Evolutionary conservation across 2,329 filamentous ascomycete genomes (phyloP).

Genomic region (Verticillium alfalfae): DNA sequence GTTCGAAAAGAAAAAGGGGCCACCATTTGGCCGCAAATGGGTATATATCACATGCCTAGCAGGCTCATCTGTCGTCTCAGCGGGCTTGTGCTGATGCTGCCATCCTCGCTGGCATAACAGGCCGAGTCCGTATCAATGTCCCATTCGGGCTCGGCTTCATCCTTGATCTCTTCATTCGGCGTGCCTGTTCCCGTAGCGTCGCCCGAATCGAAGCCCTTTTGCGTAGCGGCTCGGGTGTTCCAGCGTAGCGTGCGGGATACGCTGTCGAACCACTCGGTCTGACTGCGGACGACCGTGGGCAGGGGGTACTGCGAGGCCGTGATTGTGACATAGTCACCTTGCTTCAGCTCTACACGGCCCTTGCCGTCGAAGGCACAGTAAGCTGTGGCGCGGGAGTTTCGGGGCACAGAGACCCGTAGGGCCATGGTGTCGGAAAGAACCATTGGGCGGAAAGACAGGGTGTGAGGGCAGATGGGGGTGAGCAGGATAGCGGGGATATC

Average conservation of each 20-base stretch:
- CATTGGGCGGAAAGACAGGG: slow-evolving; percentile 95
- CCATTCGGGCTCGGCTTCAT: slow-evolving; percentile 63
- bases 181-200: slow-evolving; percentile 21
- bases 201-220: slow-evolving; percentile 75
- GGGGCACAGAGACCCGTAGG: slow-evolving; percentile 81
- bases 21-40: not conserved
- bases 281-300: slow-evolving; percentile 86
- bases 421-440: slow-evolving; percentile 92
- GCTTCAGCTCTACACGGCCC: slow-evolving; percentile 84
- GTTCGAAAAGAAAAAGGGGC: not conserved
- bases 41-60: slow-evolving; percentile 47
- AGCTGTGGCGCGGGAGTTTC: slow-evolving; percentile 80
- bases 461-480: slow-evolving; percentile 96
- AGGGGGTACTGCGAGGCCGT: slow-evolving; percentile 95
- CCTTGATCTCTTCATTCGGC: slow-evolving; percentile 42
- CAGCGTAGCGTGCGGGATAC: slow-evolving; percentile 87
- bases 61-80: slow-evolving; percentile 70
- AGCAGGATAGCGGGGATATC: slow-evolving; percentile 95
- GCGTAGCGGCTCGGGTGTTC: slow-evolving; percentile 88
- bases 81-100: slow-evolving; percentile 61
- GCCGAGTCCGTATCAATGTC: slow-evolving; percentile 90
- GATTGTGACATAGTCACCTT: slow-evolving; percentile 94
- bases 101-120: slow-evolving; percentile 68
- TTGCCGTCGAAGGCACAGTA: slow-evolving; percentile 99
- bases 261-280: slow-evolving; percentile 94